phyloP scores from a whole-genome alignment of 2,329 filamentous ascomycete genomes.

The Aspergillus aculeatinus region DNA sequence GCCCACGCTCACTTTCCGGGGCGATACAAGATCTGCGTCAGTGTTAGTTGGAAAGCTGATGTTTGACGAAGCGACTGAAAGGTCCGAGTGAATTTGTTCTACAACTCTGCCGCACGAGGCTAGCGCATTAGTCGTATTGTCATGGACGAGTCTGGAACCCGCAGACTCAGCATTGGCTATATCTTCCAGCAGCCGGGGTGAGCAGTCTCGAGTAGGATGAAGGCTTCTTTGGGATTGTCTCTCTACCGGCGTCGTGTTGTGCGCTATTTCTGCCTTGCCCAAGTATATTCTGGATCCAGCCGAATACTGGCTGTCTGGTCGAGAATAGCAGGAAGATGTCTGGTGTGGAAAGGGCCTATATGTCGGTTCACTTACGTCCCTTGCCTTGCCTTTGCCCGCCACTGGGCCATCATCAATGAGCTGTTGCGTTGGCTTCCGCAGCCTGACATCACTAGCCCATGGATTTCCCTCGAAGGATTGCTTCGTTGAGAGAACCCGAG shows the following conservation, averaged over 20 bases:
- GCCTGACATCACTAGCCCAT: constrained; percentile 14
- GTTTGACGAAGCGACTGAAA: constrained; percentile 8
- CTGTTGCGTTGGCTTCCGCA: constrained; percentile 10
- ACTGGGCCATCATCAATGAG: background rate
- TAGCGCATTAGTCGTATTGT: background rate
- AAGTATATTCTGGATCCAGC: background rate
- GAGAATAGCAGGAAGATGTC: constrained; percentile 30
- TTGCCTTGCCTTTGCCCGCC: background rate
- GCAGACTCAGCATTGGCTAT: background rate
- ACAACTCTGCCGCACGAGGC: constrained; percentile 30
- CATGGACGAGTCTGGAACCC: background rate
- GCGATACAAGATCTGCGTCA: constrained; percentile 8
- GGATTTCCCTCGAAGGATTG: constrained; percentile 24
- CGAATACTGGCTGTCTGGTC: background rate
- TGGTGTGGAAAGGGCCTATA: constrained; percentile 12
- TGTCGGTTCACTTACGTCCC: constrained; percentile 3
- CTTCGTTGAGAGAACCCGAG: constrained; percentile 21
- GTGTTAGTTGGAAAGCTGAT: constrained; percentile 1
- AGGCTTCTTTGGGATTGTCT: background rate
- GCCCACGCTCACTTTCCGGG: constrained; percentile 40
- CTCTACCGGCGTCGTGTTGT: background rate
- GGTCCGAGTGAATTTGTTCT: constrained; percentile 30
- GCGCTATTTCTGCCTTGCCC: background rate
- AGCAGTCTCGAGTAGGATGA: background rate
- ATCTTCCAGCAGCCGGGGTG: background rate